A percentile compares a stretch with the other conserved stretches of the same genome.
Evolutionary conservation across 768 basidiomycete genomes (phyloP).

Genomic region (Serendipita sp.): DNA sequence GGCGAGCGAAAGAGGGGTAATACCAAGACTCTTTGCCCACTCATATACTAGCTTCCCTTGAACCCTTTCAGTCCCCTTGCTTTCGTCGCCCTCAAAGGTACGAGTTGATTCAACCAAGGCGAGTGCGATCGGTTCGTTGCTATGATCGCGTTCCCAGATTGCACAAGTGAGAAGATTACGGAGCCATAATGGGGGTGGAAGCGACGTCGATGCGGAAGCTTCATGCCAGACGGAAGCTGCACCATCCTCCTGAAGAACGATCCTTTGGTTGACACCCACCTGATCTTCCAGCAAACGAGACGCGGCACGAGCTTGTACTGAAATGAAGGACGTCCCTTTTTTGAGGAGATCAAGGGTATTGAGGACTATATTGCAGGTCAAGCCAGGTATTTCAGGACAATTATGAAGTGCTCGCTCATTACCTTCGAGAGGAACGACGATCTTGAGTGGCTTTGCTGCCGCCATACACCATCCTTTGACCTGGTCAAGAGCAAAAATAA

Average conservation of each 20-base stretch:
- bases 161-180: not conserved
- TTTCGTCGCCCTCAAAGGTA: not conserved
- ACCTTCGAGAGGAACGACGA: conserved; percentile 86
- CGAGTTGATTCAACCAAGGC: not conserved
- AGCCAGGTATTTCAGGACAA: conserved; percentile 2
- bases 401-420: not conserved
- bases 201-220: not conserved
- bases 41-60: not conserved
- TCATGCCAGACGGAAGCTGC: conserved; percentile 57
- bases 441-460: conserved; percentile 55
- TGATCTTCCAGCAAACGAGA: conserved; percentile 79
- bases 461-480: conserved; percentile 63
- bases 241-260: conserved; percentile 65
- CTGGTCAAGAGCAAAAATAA: conserved; percentile 59
- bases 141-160: not conserved
- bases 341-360: conserved; percentile 86
- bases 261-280: conserved; percentile 66
- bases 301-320: conserved; percentile 70
- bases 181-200: not conserved
- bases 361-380: conserved; percentile 34
- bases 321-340: conserved; percentile 66
- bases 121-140: not conserved
- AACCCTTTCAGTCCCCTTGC: not conserved
- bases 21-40: not conserved
- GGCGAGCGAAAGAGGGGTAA: not conserved